Base-by-base conservation (phyloP, 2,329 filamentous ascomycete species). In the Hymenoscyphus fructigenus region DNA sequence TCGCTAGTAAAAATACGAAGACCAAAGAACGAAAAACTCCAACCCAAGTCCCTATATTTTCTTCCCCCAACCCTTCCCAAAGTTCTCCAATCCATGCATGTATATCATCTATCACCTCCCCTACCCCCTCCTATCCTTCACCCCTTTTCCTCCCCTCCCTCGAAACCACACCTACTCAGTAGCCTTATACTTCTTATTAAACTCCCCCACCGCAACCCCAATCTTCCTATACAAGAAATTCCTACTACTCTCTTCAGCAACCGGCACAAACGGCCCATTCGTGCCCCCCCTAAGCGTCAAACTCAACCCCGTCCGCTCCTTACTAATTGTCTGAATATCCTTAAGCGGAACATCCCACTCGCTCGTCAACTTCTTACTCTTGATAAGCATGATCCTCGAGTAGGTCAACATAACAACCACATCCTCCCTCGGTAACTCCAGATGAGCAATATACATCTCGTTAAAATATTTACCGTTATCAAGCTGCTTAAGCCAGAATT, bases 391-490 rank as follows among this genome's bases (percentile, higher is more conserved):
- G 76, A 99, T 97, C 3, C 92, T 87, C 68, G 86, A 84, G 76
- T 91, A 95, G 10, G 91, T 97, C 66, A 99, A 85, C 86, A 98
- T 92, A 58, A 93, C 90, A 64, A 94, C 88, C 82, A 93, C 91
- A 75, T 96, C 93, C 76, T 95, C 92, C 66, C 89, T 88, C 12
- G 92, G 91, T 29, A 99, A 85, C 78, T 99, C 94, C 4, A 99
- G 83, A 76, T 99, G 96, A 4, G 93, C 96, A 76, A 99, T 95
- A 80, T 99, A 99, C 75, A 92, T 86, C 78, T 99, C 95, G 79
- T 96, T 90, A 85, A 99, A 99, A 82, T 94, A 98, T 77, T 93
- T 95, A 67, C 95, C 95, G 69, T 97, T 95, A 79, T 99, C 95
- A 12, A 96, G 88, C 65, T 97, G 96, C 83, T 99, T 99, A 69